Conservation (phyloP, 2,329 filamentous ascomycete genomes). For the Aspergillus thermomutatus region DNA sequence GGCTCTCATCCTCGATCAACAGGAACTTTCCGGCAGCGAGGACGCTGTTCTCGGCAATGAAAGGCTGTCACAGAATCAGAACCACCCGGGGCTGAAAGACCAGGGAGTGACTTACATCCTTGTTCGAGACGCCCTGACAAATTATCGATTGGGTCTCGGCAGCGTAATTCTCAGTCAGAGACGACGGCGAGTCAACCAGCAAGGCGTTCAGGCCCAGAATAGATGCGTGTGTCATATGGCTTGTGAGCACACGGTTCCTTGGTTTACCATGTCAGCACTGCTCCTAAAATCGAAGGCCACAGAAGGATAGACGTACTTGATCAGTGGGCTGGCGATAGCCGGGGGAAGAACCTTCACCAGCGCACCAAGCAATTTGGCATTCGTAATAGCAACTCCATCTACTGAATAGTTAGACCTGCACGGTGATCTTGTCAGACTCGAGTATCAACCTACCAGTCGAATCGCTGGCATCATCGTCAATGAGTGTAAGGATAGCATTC, state of each 20-base stretch:
- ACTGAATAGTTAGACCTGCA: conserved; percentile 15
- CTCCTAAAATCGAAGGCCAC: not conserved
- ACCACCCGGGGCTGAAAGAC: not conserved
- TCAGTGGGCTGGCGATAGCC: conserved; percentile 61
- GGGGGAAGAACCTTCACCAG: conserved; percentile 80
- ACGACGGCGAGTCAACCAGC: conserved; percentile 71
- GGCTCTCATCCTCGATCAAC: conserved; percentile 58
- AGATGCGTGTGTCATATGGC: conserved; percentile 72
- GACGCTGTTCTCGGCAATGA: conserved; percentile 82
- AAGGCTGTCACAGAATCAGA: conserved; percentile 53
- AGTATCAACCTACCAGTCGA: conserved; percentile 55
- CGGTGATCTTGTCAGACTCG: not conserved
- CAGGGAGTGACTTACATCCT: conserved; percentile 58
- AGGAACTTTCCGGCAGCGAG: conserved; percentile 90
- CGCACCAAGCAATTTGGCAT: conserved; percentile 84
- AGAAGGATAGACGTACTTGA: conserved; percentile 46
- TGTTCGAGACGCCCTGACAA: conserved; percentile 72
- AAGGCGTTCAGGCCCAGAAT: conserved; percentile 86
- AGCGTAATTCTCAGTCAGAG: conserved; percentile 64
- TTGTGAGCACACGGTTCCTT: conserved; percentile 74
- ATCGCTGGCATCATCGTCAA: conserved; percentile 78
- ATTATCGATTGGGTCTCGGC: conserved; percentile 76
- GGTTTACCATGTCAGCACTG: conserved; percentile 40
- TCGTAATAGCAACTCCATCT: conserved; percentile 77
- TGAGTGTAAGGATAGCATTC: conserved; percentile 78